These are phyloP conservation scores for Venturia asperata DNA, from an alignment of 2,329 filamentous ascomycete genomes.

Conservation along the genomic window DNA sequence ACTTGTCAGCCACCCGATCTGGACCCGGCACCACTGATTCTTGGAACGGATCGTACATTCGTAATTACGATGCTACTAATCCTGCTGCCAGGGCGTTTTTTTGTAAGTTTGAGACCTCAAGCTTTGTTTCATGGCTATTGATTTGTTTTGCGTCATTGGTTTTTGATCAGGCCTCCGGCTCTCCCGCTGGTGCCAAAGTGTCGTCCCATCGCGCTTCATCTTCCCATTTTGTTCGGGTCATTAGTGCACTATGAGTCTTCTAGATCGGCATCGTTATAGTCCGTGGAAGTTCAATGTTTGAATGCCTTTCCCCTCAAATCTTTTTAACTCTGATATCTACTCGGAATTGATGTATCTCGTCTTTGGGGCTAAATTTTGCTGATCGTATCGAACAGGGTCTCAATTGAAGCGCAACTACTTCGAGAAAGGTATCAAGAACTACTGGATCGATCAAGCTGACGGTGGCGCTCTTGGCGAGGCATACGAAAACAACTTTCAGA, in stretches of 20 bases:
- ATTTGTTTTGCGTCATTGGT: too few relatives aligned
- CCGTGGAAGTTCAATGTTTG: too few relatives aligned
- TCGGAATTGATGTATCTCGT: neutral
- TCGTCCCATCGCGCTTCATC: too few relatives aligned
- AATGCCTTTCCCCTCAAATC: too few relatives aligned
- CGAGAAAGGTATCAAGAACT: conserved; percentile 30
- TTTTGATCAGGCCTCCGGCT: too few relatives aligned
- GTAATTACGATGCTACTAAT: conserved; percentile 30
- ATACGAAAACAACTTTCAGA: conserved; percentile 34
- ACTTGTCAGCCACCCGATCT: conserved; percentile 26
- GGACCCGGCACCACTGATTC: conserved; percentile 28
- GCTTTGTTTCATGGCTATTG: too few relatives aligned
- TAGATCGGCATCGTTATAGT: too few relatives aligned
- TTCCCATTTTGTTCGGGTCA: too few relatives aligned
- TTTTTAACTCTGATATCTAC: neutral
- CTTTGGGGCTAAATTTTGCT: neutral
- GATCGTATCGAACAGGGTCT: neutral
- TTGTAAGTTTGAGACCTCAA: conserved; percentile 22
- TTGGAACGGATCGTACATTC: conserved; percentile 29
- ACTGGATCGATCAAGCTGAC: conserved; percentile 32
- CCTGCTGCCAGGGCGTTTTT: conserved; percentile 27
- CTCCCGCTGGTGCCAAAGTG: too few relatives aligned
- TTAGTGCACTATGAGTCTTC: too few relatives aligned
- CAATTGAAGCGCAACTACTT: conserved; percentile 28
- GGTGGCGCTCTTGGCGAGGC: conserved; percentile 33